These are phyloP conservation scores for Aegilops tauschii DNA, from an alignment of 176 grass and related monocot species.

Conservation along the genomic window DNA sequence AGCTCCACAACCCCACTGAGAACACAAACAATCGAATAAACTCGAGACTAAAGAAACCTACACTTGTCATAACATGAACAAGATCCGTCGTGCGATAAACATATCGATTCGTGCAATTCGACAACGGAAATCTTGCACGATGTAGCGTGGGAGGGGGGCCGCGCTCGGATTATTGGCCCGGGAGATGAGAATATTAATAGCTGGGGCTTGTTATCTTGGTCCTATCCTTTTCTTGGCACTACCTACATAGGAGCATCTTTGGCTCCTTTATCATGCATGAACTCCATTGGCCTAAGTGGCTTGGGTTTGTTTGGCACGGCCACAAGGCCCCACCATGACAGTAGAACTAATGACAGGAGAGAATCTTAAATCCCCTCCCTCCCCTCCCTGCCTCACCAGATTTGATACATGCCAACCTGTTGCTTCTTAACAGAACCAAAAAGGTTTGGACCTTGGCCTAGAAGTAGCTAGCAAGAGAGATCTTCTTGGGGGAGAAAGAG, in stretches of 20 bases:
- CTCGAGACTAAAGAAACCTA: not conserved
- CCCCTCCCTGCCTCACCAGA: constrained; percentile 42
- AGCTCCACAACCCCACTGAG: constrained; percentile 33
- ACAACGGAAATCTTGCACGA: not conserved
- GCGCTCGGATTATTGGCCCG: constrained; percentile 31
- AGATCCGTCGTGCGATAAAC: not conserved
- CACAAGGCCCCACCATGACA: constrained; percentile 41
- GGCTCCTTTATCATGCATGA: constrained; percentile 46
- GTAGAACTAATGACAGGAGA: constrained; percentile 55
- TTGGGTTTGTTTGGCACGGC: constrained; percentile 57
- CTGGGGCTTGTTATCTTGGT: constrained; percentile 55
- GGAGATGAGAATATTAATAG: constrained; percentile 50
- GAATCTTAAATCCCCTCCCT: constrained; percentile 62
- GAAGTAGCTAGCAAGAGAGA: constrained; percentile 35
- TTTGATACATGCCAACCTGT: constrained; percentile 55
- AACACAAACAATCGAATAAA: constrained; percentile 9
- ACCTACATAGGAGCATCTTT: constrained; percentile 58
- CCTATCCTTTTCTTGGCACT: constrained; percentile 71
- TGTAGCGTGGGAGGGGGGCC: not conserved
- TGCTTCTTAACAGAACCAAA: constrained; percentile 43
- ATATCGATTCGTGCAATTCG: not conserved
- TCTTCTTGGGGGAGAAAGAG: constrained; percentile 29
- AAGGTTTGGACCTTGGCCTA: constrained; percentile 15
- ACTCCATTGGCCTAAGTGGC: constrained; percentile 52
- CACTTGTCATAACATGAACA: not conserved